Evolutionary conservation across 345 rosid genomes (phyloP).

Genomic region (Boechera stricta): DNA sequence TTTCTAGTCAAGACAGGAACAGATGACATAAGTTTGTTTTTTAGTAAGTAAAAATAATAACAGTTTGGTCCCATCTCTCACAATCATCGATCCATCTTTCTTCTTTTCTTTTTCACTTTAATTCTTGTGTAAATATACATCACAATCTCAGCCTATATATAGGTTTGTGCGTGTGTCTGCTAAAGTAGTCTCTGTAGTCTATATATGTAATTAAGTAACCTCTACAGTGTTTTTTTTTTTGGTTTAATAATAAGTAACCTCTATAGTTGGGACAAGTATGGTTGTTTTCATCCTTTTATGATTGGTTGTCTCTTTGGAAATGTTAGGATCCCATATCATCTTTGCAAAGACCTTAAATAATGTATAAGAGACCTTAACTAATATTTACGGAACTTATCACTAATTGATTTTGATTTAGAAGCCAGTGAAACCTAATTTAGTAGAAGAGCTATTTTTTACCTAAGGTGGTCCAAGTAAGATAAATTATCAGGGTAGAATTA

Average conservation of each 20-base stretch:
- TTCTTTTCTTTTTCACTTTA: neutral
- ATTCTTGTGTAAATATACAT: neutral
- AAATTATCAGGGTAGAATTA: too few species aligned
- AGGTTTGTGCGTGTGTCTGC: constrained; percentile 3
- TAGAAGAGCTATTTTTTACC: neutral
- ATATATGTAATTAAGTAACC: neutral
- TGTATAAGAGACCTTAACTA: neutral
- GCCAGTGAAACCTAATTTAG: neutral
- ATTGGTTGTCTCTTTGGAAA: neutral
- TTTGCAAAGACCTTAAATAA: neutral
- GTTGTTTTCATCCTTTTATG: neutral
- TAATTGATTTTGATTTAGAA: too few species aligned
- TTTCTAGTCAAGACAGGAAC: constrained; percentile 27
- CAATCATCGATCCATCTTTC: neutral
- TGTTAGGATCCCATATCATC: neutral
- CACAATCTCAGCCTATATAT: constrained; percentile 17
- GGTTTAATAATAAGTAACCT: neutral
- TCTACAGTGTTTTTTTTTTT: neutral
- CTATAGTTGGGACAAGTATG: constrained; percentile 10
- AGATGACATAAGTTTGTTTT: neutral
- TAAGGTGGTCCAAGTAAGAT: too few species aligned
- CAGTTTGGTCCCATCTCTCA: constrained; percentile 34
- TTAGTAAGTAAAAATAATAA: constrained; percentile 8
- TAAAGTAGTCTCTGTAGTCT: constrained; percentile 5
- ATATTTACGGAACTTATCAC: neutral